These are phyloP conservation scores for Anisodus acutangulus DNA, from an alignment of 257 asterid species.

Conservation along the genomic window DNA sequence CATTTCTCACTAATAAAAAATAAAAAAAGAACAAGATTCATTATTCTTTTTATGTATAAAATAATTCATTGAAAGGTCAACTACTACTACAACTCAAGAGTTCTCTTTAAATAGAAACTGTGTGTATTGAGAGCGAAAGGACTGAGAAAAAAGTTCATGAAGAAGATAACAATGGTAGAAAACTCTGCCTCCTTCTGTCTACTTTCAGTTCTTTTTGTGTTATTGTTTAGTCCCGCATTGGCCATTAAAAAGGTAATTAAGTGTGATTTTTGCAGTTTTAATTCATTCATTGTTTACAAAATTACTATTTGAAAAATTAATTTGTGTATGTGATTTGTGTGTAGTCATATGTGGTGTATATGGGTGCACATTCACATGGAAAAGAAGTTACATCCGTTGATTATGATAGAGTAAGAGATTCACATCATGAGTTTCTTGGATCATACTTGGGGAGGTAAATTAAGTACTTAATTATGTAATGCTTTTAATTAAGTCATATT, in stretches of 20 bases:
- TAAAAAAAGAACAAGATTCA: not conserved
- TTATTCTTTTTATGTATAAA: not conserved
- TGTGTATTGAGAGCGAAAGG: not conserved
- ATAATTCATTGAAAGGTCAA: slow-evolving; percentile 16
- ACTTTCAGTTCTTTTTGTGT: slow-evolving; percentile 53
- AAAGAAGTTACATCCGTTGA: slow-evolving; percentile 50
- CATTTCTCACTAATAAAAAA: not conserved
- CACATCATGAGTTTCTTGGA: slow-evolving; percentile 80
- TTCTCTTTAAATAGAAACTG: slow-evolving; percentile 24
- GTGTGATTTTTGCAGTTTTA: not conserved
- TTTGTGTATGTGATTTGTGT: not conserved
- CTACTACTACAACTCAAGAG: not conserved
- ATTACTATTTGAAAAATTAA: not conserved
- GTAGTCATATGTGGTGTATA: slow-evolving; percentile 86
- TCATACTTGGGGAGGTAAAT: slow-evolving; percentile 81
- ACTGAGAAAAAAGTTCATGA: slow-evolving; percentile 27
- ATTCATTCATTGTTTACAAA: not conserved
- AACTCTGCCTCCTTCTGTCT: slow-evolving; percentile 46
- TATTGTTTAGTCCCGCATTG: slow-evolving; percentile 65
- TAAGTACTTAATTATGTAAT: not conserved
- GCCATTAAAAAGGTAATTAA: slow-evolving; percentile 73
- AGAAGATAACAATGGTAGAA: slow-evolving; percentile 59
- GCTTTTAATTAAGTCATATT: not conserved
- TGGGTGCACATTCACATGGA: slow-evolving; percentile 91
- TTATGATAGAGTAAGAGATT: slow-evolving; percentile 61